Evolutionary conservation across 2,329 filamentous ascomycete genomes (phyloP).

Genomic region (Nemania diffusa): DNA sequence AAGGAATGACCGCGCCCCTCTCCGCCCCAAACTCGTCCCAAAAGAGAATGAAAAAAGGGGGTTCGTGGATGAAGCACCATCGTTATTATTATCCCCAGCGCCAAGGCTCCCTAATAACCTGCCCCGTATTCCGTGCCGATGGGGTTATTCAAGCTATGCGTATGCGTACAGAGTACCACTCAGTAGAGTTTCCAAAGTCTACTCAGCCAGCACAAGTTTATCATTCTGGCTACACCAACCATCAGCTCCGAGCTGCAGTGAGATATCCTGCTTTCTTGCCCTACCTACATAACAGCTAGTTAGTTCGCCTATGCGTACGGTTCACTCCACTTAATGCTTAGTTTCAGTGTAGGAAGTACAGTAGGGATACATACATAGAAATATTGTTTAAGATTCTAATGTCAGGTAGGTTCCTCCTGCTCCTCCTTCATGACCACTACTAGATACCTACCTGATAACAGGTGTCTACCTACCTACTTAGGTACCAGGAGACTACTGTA

Average conservation of each 20-base stretch:
- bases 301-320: neutral
- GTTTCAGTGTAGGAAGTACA: neutral
- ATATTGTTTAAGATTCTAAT: neutral
- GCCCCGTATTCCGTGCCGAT: neutral
- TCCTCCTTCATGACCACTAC: neutral
- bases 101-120: neutral
- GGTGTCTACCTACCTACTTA: neutral
- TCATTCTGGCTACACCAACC: neutral
- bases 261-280: neutral
- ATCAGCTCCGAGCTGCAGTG: neutral
- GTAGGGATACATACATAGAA: neutral
- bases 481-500: neutral
- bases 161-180: too few relatives aligned
- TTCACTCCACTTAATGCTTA: neutral
- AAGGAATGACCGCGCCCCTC: slow-evolving; percentile 37
- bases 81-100: slow-evolving; percentile 34
- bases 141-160: neutral
- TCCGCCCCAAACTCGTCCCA: slow-evolving; percentile 33
- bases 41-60: slow-evolving; percentile 32
- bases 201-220: neutral
- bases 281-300: too few relatives aligned
- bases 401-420: neutral
- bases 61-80: neutral
- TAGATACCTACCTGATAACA: neutral
- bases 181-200: neutral